These are phyloP conservation scores for Pseudogymnoascus sp. DNA, from an alignment of 2,329 filamentous ascomycete genomes.

Conservation along the genomic window DNA sequence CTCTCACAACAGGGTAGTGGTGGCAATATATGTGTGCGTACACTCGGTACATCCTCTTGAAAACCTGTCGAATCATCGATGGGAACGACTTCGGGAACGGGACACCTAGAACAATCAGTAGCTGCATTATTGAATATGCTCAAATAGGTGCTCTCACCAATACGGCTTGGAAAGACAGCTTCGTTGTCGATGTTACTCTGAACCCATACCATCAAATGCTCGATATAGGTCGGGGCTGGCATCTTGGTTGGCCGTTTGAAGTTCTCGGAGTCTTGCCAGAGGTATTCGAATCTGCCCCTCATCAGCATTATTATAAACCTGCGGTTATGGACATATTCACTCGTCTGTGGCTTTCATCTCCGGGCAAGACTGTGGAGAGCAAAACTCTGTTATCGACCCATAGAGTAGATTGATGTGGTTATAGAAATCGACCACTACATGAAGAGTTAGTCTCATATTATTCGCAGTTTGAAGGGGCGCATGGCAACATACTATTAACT, in stretches of 20 bases:
- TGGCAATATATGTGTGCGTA: conserved; percentile 99
- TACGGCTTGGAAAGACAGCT: conserved; percentile 85
- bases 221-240: conserved; percentile 93
- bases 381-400: conserved; percentile 98
- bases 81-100: conserved; percentile 93
- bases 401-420: conserved; percentile 99
- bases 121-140: conserved; percentile 34
- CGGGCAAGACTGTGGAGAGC: conserved; percentile 90
- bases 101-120: conserved; percentile 49
- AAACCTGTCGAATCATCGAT: conserved; percentile 82
- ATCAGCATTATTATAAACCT: neutral
- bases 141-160: conserved; percentile 44
- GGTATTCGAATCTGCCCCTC: conserved; percentile 74
- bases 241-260: conserved; percentile 97
- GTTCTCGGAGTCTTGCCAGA: conserved; percentile 93
- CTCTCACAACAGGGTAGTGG: conserved; percentile 93
- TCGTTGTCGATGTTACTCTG: conserved; percentile 95
- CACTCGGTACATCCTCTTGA: conserved; percentile 97
- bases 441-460: conserved; percentile 21
- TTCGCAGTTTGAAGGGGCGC: neutral
- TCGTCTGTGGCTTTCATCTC: conserved; percentile 99
- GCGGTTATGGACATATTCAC: conserved; percentile 39
- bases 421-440: conserved; percentile 94
- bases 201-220: conserved; percentile 95
- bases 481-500: conserved; percentile 67